A percentile compares a stretch with the other conserved stretches of the same genome.
Conservation (phyloP, 768 basidiomycete genomes). For the Pisolithus tinctorius region DNA sequence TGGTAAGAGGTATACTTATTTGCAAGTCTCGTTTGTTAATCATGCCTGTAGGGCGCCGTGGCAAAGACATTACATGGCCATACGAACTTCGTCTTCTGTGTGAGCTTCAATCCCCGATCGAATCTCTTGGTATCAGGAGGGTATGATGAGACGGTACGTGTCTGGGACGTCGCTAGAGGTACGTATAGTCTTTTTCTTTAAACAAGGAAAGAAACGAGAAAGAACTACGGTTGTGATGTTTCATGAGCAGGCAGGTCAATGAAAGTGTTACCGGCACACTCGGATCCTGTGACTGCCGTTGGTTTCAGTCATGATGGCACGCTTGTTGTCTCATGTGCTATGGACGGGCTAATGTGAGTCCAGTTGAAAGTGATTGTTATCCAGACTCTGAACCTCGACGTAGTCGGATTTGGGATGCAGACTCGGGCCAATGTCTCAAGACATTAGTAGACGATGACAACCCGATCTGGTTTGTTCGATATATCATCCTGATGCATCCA, state of each 20-base stretch:
- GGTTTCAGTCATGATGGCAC: conserved; percentile 94
- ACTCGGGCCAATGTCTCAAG: conserved; percentile 96
- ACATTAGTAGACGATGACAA: conserved; percentile 96
- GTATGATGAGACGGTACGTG: conserved; percentile 90
- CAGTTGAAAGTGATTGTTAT: background rate
- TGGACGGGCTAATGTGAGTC: conserved; percentile 93
- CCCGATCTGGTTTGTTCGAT: conserved; percentile 66
- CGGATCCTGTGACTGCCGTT: conserved; percentile 93
- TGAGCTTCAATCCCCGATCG: conserved; percentile 86
- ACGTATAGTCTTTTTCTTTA: conserved; percentile 3
- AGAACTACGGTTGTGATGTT: conserved; percentile 1
- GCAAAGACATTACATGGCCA: conserved; percentile 75
- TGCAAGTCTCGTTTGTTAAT: background rate
- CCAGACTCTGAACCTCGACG: background rate
- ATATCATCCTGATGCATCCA: conserved; percentile 5
- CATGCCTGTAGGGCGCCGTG: conserved; percentile 40
- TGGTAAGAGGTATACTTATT: conserved; percentile 31
- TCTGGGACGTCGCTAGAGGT: conserved; percentile 97
- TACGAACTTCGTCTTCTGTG: conserved; percentile 90
- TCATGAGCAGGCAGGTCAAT: conserved; percentile 61
- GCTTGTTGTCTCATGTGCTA: conserved; percentile 88
- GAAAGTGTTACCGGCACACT: conserved; percentile 89
- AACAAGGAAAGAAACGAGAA: too few relatives aligned
- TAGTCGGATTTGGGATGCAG: conserved; percentile 96
- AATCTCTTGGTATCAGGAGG: conserved; percentile 91